phyloP scores from a whole-genome alignment of 1,139 yeast genomes.

The Zygosaccharomyces sapae region DNA sequence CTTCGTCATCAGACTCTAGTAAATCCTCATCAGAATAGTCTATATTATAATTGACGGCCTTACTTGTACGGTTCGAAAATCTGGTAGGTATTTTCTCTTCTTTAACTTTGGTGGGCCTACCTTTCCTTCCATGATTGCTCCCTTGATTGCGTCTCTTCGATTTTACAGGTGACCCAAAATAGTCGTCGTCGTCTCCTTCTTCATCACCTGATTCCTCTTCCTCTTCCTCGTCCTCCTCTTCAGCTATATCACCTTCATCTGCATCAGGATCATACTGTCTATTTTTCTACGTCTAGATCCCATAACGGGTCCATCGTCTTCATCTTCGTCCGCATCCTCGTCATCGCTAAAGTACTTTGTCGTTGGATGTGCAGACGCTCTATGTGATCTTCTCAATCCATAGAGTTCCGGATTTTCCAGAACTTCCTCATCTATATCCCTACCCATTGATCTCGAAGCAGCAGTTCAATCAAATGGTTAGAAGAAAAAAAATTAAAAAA shows the following conservation, averaged over 20 bases:
- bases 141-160: constrained; percentile 19
- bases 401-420: constrained; percentile 77
- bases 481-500: too few relatives aligned
- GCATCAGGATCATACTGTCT: constrained; percentile 35
- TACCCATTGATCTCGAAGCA: constrained; percentile 8
- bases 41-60: constrained; percentile 68
- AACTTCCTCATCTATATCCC: constrained; percentile 37
- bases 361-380: constrained; percentile 52
- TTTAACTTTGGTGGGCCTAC: constrained; percentile 17
- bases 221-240: constrained; percentile 26
- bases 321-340: constrained; percentile 14
- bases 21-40: constrained; percentile 67
- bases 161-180: constrained; percentile 31
- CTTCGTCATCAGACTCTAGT: constrained; percentile 51
- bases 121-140: constrained; percentile 14
- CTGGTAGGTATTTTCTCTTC: constrained; percentile 43
- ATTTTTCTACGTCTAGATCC: constrained; percentile 15
- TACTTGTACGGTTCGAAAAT: constrained; percentile 72
- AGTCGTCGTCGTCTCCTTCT: constrained; percentile 37
- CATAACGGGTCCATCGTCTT: constrained; percentile 22
- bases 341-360: constrained; percentile 36
- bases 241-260: too few relatives aligned
- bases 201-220: constrained; percentile 26
- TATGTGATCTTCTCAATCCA: constrained; percentile 82
- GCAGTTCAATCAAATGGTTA: not conserved